Evolutionary conservation across 1,284 basidiomycete species (phyloP).

Genomic region (Exobasidium cylindrosporum): DNA sequence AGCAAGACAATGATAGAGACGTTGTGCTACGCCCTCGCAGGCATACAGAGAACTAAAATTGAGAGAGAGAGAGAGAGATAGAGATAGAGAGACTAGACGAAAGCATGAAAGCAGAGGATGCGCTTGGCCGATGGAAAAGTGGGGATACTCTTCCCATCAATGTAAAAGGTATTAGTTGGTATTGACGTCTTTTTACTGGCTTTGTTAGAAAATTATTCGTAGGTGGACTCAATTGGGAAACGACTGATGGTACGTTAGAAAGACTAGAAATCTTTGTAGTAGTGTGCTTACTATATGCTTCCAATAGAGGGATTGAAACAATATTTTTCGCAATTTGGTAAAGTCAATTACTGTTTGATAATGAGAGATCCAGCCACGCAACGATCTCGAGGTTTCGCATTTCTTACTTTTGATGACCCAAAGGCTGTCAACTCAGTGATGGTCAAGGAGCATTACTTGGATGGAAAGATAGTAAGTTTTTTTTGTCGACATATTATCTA

Average conservation of each 20-base stretch:
- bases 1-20: too few species aligned
- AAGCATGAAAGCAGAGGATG: too few species aligned
- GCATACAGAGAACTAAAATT: too few species aligned
- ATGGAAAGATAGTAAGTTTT: conserved; percentile 84
- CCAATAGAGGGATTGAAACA: conserved; percentile 70
- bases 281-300: conserved; percentile 12
- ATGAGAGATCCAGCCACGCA: conserved; percentile 86
- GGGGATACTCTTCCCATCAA: too few species aligned
- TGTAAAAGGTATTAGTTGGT: too few species aligned
- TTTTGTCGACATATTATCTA: too few species aligned
- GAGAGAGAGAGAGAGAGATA: too few species aligned
- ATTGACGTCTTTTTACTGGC: too few species aligned
- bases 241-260: conserved; percentile 73
- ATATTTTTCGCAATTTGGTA: conserved; percentile 86
- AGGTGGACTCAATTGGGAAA: conserved; percentile 94
- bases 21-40: too few species aligned
- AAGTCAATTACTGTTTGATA: conserved; percentile 86
- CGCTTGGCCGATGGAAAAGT: too few species aligned
- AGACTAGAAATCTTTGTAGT: background rate
- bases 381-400: conserved; percentile 87
- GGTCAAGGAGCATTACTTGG: conserved; percentile 78
- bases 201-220: conserved; percentile 98
- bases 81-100: too few species aligned
- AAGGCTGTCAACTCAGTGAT: conserved; percentile 84
- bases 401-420: conserved; percentile 83